A percentile compares a stretch with the other conserved stretches of the same genome.
Evolutionary conservation across 2,329 filamentous ascomycete genomes (phyloP).

Genomic region (Paracamarosporium sp.): DNA sequence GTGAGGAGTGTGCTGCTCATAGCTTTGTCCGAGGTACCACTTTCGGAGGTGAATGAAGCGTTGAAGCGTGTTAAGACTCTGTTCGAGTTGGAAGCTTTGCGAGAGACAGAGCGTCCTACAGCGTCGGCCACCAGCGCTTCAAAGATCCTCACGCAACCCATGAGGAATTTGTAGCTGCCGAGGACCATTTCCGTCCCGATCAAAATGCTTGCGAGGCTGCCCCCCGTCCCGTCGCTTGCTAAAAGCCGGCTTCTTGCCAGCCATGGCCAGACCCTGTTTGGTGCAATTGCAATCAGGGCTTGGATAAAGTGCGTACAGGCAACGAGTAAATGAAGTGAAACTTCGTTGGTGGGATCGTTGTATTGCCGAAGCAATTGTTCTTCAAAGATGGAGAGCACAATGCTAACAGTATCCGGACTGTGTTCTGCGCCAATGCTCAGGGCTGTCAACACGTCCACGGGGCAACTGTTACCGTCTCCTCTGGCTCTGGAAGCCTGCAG

Average conservation of each 20-base stretch:
- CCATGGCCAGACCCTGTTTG: conserved; percentile 88
- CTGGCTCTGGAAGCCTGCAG: conserved; percentile 31
- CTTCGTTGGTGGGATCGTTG: conserved; percentile 64
- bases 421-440: conserved; percentile 52
- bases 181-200: conserved; percentile 81
- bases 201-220: conserved; percentile 78
- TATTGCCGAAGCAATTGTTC: conserved; percentile 60
- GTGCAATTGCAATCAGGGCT: conserved; percentile 73
- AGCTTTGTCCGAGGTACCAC: conserved; percentile 79
- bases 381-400: conserved; percentile 88
- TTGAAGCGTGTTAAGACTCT: conserved; percentile 59
- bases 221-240: conserved; percentile 75
- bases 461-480: conserved; percentile 26
- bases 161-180: conserved; percentile 78
- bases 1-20: conserved; percentile 74
- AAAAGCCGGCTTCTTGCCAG: conserved; percentile 82
- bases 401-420: conserved; percentile 75
- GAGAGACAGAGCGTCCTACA: conserved; percentile 70
- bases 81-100: conserved; percentile 62
- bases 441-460: conserved; percentile 35
- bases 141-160: conserved; percentile 76
- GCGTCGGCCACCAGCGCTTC: conserved; percentile 78
- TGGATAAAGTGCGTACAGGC: conserved; percentile 83
- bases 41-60: conserved; percentile 60
- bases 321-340: conserved; percentile 70